These are phyloP conservation scores for Kazachstania kunashirensis DNA, from an alignment of 805 yeast species.

Conservation along the genomic window DNA sequence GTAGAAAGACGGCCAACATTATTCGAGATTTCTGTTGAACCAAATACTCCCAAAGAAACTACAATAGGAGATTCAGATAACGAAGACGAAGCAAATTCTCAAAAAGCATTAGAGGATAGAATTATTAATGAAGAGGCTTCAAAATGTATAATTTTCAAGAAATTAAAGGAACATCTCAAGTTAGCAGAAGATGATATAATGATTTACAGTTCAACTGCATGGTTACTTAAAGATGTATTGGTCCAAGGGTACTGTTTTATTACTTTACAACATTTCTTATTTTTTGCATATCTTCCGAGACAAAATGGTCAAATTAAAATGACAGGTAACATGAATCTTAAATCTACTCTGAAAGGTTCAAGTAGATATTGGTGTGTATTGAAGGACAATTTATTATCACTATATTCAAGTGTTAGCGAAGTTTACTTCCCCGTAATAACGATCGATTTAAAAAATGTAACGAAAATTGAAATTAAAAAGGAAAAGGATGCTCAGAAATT, in stretches of 20 bases:
- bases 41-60: not conserved
- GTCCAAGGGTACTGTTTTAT: conserved; percentile 78
- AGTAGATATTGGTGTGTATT: conserved; percentile 72
- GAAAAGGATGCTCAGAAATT: conserved; percentile 3
- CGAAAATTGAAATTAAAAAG: conserved; percentile 43
- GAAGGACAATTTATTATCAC: conserved; percentile 54
- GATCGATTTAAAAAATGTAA: conserved; percentile 58
- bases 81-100: not conserved
- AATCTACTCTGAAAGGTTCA: conserved; percentile 19
- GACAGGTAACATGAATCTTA: conserved; percentile 43
- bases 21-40: conserved; percentile 15
- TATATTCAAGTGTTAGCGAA: conserved; percentile 65
- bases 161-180: conserved; percentile 26
- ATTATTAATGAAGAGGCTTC: not conserved
- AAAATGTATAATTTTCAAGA: conserved; percentile 1
- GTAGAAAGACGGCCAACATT: conserved; percentile 12
- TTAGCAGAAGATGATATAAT: conserved; percentile 48
- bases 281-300: conserved; percentile 71
- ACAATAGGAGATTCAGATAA: not conserved
- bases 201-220: conserved; percentile 56
- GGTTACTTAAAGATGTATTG: conserved; percentile 75
- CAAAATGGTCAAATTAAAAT: conserved; percentile 32
- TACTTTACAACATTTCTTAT: conserved; percentile 54
- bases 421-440: conserved; percentile 75
- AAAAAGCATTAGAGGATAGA: not conserved